Percentiles rank a stretch among this genome's conserved stretches.
phyloP scores from a whole-genome alignment of 306 rosid genomes.

The Coriaria nepalensis region DNA sequence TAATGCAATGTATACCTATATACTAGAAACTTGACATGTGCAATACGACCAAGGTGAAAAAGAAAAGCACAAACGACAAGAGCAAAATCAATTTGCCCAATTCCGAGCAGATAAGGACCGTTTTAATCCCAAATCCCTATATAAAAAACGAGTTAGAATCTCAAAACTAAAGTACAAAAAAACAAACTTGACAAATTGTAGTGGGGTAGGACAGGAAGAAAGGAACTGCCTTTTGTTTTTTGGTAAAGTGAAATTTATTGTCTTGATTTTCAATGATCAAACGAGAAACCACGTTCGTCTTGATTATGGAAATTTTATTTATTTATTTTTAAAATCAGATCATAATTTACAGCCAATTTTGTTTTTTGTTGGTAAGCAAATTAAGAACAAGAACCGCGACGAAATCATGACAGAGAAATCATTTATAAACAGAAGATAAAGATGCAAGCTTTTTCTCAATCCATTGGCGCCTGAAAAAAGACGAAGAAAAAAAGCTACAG shows the following conservation, averaged over 20 bases:
- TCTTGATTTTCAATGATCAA: no score
- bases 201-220: not conserved
- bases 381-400: conserved; percentile 1
- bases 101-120: conserved; percentile 13
- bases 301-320: no score
- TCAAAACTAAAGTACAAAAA: conserved; percentile 2
- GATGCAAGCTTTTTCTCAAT: not conserved
- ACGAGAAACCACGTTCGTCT: no score
- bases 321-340: no score
- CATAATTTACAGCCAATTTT: no score
- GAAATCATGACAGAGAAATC: not conserved
- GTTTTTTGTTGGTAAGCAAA: not conserved
- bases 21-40: no score
- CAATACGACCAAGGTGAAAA: not conserved
- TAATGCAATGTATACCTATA: no score
- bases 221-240: not conserved
- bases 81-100: conserved; percentile 18
- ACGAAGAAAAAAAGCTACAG: conserved; percentile 26
- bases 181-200: not conserved
- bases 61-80: conserved; percentile 1
- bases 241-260: no score
- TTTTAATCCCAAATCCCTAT: conserved; percentile 20
- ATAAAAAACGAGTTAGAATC: conserved; percentile 11
- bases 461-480: no score
- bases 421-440: not conserved